Evolutionary conservation across 169 alveolate species (phyloP).

Genomic region (Neospora caninum): DNA sequence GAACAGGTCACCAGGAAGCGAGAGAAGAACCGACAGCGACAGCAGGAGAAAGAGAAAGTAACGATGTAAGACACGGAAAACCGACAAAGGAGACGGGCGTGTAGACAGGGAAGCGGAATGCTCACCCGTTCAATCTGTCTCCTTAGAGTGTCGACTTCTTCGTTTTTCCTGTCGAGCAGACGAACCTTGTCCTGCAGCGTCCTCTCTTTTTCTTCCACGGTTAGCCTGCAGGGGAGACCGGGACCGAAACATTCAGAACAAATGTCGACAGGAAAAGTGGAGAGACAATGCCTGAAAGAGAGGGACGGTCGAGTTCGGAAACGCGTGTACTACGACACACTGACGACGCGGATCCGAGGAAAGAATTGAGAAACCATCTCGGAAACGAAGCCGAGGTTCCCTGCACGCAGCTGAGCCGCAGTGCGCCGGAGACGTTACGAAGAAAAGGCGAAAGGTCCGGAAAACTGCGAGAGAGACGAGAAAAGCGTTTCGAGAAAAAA

Average conservation of each 20-base stretch:
- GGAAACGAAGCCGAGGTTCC: too few relatives aligned
- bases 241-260: neutral
- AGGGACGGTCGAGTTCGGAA: neutral
- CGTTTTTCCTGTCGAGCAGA: neutral
- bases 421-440: too few relatives aligned
- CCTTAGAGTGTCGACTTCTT: neutral
- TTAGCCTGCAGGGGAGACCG: neutral
- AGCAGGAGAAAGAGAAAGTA: neutral
- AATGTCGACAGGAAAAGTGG: too few relatives aligned
- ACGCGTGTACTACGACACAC: neutral
- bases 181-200: neutral
- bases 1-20: neutral
- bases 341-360: neutral
- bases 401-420: too few relatives aligned
- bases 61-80: neutral
- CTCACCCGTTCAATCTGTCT: neutral
- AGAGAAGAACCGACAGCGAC: neutral
- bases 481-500: neutral
- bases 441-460: too few relatives aligned
- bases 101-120: neutral
- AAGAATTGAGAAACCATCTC: too few relatives aligned
- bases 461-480: too few relatives aligned
- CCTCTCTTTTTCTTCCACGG: neutral
- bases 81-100: neutral
- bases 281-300: neutral